Base-by-base conservation (phyloP, 257 asterid species). In the Salvia splendens region DNA sequence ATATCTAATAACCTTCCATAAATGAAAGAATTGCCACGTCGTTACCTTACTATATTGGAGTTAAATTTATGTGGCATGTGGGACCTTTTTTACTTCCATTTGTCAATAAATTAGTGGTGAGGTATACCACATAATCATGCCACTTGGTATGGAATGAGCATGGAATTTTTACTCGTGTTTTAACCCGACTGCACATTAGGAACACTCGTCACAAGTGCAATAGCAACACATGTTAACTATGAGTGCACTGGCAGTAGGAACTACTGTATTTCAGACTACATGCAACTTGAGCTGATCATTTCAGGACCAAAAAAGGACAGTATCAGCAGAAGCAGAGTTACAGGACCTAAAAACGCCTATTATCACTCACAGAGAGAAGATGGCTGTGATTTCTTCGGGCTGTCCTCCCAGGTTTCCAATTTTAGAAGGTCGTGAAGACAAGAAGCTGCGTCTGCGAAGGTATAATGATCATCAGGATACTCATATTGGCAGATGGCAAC, bases 361-460 rank as follows among this genome's bases (percentile, higher is more conserved):
- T 59, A 12, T 47, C 28, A 73, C 89, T 84, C 68, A 85, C 96
- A 69, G 35, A 78, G 56, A 47, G 75, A 74, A 61, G 76, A 51
- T 61, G 80, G 61, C 7, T 53, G 64, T 32, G 28, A 15, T n/a
- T 72, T 78, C 63, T 51, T 77, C 5, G 73, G 65, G 64, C 62
- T 54, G 17, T 71, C 63, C 20, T 45, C 63, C 84, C 86, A 79
- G 52, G 79, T 61, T 58, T 89, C 95, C 89, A 81, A 61, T 46
- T 66, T 69, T 52, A 87, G 74, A 64, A 89, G 92, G 45, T 89
- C 95, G 57, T 58, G 69, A 46, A 87, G 92, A 76, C 83, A 65
- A 66, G 74, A 68, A 79, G 91, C 95, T 87, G 82, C 63, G 50
- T 20, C 73, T 72, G 61, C 61, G 69, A 11, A 43, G 48, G 50